Evolutionary conservation across 345 rosid species (phyloP).

Genomic region (Aegle marmelos): DNA sequence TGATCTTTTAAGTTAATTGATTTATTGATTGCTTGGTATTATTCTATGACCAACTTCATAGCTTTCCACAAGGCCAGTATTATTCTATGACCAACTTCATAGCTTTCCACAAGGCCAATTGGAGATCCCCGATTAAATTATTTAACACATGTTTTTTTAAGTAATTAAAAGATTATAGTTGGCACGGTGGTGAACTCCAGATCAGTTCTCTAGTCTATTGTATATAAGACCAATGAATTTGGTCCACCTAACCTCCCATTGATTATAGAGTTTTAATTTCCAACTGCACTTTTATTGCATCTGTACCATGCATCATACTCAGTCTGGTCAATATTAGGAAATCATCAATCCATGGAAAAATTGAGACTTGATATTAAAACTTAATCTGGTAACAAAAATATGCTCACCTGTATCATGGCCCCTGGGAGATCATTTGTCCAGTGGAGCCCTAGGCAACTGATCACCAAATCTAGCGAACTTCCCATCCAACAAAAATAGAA

Average conservation of each 20-base stretch:
- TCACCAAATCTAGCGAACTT: conserved; percentile 90
- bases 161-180: neutral
- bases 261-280: neutral
- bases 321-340: conserved; percentile 1
- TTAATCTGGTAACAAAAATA: conserved; percentile 1
- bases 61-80: neutral
- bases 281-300: neutral
- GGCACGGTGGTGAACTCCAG: neutral
- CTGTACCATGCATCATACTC: neutral
- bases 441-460: conserved; percentile 93
- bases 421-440: conserved; percentile 99
- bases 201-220: neutral
- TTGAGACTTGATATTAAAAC: neutral
- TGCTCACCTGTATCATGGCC: conserved; percentile 85
- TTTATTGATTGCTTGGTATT: neutral
- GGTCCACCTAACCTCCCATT: neutral
- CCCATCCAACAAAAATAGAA: conserved; percentile 23
- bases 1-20: neutral
- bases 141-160: neutral
- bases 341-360: neutral
- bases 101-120: neutral
- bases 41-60: neutral
- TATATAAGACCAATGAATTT: neutral
- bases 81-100: neutral
- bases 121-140: neutral